A percentile compares a stretch with the other conserved stretches of the same genome.
phyloP scores from a whole-genome alignment of 495 filamentous ascomycete species.

The Xylaria acuta region DNA sequence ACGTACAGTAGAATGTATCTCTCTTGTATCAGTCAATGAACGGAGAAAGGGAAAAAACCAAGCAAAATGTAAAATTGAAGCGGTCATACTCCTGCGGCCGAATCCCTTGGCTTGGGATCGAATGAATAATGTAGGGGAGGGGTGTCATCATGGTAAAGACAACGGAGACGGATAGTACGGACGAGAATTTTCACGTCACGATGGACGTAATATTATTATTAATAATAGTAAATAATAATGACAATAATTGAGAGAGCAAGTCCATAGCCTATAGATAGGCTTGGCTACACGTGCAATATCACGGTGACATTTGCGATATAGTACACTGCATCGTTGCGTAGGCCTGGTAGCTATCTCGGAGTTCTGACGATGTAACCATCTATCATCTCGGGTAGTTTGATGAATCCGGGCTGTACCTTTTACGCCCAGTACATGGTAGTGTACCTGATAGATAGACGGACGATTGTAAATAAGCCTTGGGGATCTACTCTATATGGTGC shows the following conservation, averaged over 20 bases:
- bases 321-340: background rate
- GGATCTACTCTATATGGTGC: background rate
- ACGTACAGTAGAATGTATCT: background rate
- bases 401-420: background rate
- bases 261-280: background rate
- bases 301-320: constrained; percentile 13
- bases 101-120: constrained; percentile 19
- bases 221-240: constrained; percentile 6
- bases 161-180: constrained; percentile 15
- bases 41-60: background rate
- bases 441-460: background rate
- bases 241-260: background rate
- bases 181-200: constrained; percentile 20
- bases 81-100: constrained; percentile 4
- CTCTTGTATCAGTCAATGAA: background rate
- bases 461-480: background rate
- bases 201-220: constrained; percentile 11
- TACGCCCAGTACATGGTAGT: background rate
- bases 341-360: background rate
- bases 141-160: constrained; percentile 19
- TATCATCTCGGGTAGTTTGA: background rate
- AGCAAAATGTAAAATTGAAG: background rate
- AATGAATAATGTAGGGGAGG: constrained; percentile 18
- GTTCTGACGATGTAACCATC: background rate
- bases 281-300: constrained; percentile 18